These are phyloP conservation scores for Thelephora aurantiotincta DNA, from an alignment of 768 basidiomycete species.

Conservation along the genomic window DNA sequence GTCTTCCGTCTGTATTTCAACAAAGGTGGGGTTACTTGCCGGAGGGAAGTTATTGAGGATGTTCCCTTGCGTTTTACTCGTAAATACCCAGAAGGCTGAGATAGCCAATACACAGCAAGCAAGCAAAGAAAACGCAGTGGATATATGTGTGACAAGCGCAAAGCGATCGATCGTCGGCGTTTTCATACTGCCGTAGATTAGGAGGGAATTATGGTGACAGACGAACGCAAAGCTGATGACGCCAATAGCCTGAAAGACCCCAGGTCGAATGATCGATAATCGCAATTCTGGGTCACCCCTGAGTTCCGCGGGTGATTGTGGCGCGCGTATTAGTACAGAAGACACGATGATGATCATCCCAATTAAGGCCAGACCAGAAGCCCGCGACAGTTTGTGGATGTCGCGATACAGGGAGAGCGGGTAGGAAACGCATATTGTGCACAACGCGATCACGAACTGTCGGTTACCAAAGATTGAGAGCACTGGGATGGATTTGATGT, in stretches of 20 bases:
- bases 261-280: constrained; percentile 63
- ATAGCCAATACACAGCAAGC: constrained; percentile 78
- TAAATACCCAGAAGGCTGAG: constrained; percentile 80
- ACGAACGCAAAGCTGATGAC: constrained; percentile 97
- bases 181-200: constrained; percentile 88
- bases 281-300: constrained; percentile 66
- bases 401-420: constrained; percentile 93
- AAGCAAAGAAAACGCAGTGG: constrained; percentile 70
- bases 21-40: constrained; percentile 25
- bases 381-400: constrained; percentile 92
- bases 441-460: constrained; percentile 77
- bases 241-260: constrained; percentile 90
- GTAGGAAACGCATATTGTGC: constrained; percentile 82
- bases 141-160: constrained; percentile 83
- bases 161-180: constrained; percentile 94
- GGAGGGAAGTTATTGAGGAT: constrained; percentile 88
- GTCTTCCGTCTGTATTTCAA: neutral
- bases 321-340: constrained; percentile 74
- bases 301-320: constrained; percentile 54
- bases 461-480: constrained; percentile 72
- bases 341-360: constrained; percentile 91
- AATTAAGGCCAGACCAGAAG: constrained; percentile 78
- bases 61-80: constrained; percentile 88
- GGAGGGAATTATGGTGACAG: constrained; percentile 93
- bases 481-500: constrained; percentile 45